Evolutionary conservation across 768 basidiomycete species (phyloP).

Genomic region (Boletus sp.): DNA sequence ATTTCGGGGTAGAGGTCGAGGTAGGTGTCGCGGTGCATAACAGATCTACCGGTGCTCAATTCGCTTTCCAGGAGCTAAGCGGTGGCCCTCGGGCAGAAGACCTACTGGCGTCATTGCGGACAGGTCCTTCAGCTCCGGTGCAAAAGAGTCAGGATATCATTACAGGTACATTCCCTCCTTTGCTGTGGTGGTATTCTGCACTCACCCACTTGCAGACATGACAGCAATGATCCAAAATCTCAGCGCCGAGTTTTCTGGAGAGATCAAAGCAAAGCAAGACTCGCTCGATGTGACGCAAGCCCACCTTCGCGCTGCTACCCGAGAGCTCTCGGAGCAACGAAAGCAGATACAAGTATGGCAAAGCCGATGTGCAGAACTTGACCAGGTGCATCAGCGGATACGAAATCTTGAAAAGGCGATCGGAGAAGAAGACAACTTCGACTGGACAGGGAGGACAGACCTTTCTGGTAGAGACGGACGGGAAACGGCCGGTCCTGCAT

Average conservation of each 20-base stretch:
- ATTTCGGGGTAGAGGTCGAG: conserved; percentile 93
- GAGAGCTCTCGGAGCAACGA: conserved; percentile 86
- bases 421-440: conserved; percentile 74
- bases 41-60: background rate
- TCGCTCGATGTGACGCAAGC: conserved; percentile 83
- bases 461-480: conserved; percentile 39
- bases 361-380: conserved; percentile 67
- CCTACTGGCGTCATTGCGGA: conserved; percentile 67
- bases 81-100: conserved; percentile 75
- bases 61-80: conserved; percentile 54
- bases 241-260: conserved; percentile 72
- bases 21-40: conserved; percentile 40
- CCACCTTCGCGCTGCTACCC: conserved; percentile 84
- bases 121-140: conserved; percentile 71
- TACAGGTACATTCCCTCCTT: conserved; percentile 44
- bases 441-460: conserved; percentile 80
- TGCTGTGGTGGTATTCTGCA: background rate
- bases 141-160: conserved; percentile 90
- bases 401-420: conserved; percentile 82
- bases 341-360: conserved; percentile 81
- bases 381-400: conserved; percentile 75
- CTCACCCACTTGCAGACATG: conserved; percentile 57
- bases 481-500: conserved; percentile 47
- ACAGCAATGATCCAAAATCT: conserved; percentile 79
- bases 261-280: conserved; percentile 85